Percentiles rank a stretch among this genome's conserved stretches.
phyloP scores from a whole-genome alignment of 352 stramenopile species.

The Pythium sp. region DNA sequence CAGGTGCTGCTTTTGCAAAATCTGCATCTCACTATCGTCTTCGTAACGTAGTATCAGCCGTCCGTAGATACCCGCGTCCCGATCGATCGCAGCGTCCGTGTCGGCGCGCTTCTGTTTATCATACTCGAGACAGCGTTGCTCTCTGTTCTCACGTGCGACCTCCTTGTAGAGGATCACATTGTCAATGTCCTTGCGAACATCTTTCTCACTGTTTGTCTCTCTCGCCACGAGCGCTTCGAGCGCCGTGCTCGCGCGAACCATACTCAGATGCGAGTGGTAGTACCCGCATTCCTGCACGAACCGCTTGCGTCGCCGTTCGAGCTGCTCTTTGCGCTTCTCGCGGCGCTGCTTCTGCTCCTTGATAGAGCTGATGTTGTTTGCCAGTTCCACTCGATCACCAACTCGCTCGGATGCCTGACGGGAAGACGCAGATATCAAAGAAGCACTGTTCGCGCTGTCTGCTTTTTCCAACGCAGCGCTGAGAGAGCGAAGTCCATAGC shows the following conservation, averaged over 20 bases:
- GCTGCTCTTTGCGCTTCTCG: slow-evolving; percentile 48
- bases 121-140: slow-evolving; percentile 47
- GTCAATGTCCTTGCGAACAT: slow-evolving; percentile 33
- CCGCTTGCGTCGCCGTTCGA: slow-evolving; percentile 49
- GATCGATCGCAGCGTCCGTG: slow-evolving; percentile 36
- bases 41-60: slow-evolving; percentile 60
- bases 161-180: slow-evolving; percentile 68
- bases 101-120: slow-evolving; percentile 47
- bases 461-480: slow-evolving; percentile 38
- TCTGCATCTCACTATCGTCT: slow-evolving; percentile 52
- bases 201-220: slow-evolving; percentile 45
- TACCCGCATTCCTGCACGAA: slow-evolving; percentile 58
- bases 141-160: slow-evolving; percentile 58
- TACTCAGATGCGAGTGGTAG: slow-evolving; percentile 27
- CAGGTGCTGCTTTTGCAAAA: slow-evolving; percentile 31
- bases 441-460: slow-evolving; percentile 8
- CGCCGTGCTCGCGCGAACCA: slow-evolving; percentile 25
- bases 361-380: slow-evolving; percentile 24
- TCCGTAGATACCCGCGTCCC: slow-evolving; percentile 51
- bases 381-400: not conserved
- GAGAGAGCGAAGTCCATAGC: slow-evolving; percentile 67
- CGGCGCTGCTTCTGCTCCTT: slow-evolving; percentile 49
- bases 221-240: slow-evolving; percentile 48
- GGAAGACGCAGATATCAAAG: slow-evolving; percentile 1
- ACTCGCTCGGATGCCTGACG: slow-evolving; percentile 9